Evolutionary conservation across 192 early-diverging fungal species (phyloP).

Genomic region (Allomyces macrogynus): DNA sequence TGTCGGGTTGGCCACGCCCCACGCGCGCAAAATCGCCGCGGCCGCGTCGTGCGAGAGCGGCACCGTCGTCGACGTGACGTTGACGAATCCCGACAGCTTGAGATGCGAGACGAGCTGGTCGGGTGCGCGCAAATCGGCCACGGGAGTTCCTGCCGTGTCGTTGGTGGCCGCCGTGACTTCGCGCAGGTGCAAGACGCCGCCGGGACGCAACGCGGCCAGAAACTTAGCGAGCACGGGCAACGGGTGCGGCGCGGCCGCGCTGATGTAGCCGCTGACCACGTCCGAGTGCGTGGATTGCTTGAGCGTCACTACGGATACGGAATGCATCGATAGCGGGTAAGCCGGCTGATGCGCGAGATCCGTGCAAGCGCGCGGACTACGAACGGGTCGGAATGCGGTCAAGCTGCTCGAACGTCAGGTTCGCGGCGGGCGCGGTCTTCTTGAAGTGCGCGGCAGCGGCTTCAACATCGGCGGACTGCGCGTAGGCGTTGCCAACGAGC

Average conservation of each 20-base stretch:
- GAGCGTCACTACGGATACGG: slow-evolving; percentile 15
- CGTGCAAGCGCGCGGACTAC: neutral
- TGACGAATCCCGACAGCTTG: slow-evolving; percentile 70
- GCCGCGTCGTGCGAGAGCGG: slow-evolving; percentile 20
- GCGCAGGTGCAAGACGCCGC: slow-evolving; percentile 38
- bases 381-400: slow-evolving; percentile 39
- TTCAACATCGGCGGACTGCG: no score
- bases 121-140: slow-evolving; percentile 32
- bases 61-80: slow-evolving; percentile 19
- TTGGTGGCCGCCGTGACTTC: slow-evolving; percentile 32
- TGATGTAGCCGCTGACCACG: slow-evolving; percentile 29
- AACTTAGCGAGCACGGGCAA: slow-evolving; percentile 34
- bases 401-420: slow-evolving; percentile 64
- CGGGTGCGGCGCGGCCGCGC: slow-evolving; percentile 41
- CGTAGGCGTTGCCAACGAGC: no score
- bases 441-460: no score
- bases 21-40: slow-evolving; percentile 20
- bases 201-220: slow-evolving; percentile 39
- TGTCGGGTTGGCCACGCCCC: slow-evolving; percentile 30
- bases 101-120: slow-evolving; percentile 43
- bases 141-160: slow-evolving; percentile 7
- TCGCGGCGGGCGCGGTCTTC: slow-evolving; percentile 12
- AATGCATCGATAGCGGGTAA: no score
- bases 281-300: slow-evolving; percentile 29
- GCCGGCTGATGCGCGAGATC: slow-evolving; percentile 27